Evolutionary conservation across 2,329 filamentous ascomycete genomes (phyloP), one percentile per base, ranked within the genome.

Genomic region (Harringtonia aguacate): DNA sequence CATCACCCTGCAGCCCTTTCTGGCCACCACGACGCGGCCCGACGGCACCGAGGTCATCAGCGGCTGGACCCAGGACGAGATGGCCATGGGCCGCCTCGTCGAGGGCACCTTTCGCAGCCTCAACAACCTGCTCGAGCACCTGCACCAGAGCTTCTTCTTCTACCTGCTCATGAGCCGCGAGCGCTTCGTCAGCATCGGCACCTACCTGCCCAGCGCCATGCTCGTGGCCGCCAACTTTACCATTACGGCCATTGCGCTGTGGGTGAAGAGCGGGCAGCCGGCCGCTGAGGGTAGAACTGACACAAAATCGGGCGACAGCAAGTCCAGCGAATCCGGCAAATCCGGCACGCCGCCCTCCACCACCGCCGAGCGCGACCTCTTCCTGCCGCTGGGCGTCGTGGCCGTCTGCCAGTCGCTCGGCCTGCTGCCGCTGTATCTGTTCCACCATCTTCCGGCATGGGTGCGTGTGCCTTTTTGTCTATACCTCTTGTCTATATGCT

Each of bases 91-190:
- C 7, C 75, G 89, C 44, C 81, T 89, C 0, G 73, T 97, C 5
- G 92, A 98, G 65, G 88, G 88, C 55, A 76, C 92, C 4, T 94
- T 94, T 61, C 76, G 92, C 55, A 95, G 87, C 60, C 68, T 98
- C 62, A 98, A 98, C 67, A 98, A 98, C 58, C 67, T 98, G 46
- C 75, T 98, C 28, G 92, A 98, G 65, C 89, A 98, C 60, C 72
- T 98, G 48, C 92, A 98, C 60, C 92, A 98, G 66, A 95, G 89
- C 61, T 98, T 98, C 70, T 98, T 98, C 75, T 97, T 98, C 66
- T 98, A 98, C 61, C 70, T 98, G 41, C 73, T 98, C 36, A 88
- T 97, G 78, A 83, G 94, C 53, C 77, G 81, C 27, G 86, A 92
- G 55, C 81, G 89, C 12, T 98, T 98, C 59, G 92, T 97, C 53